A percentile compares a stretch with the other conserved stretches of the same genome.
phyloP scores from a whole-genome alignment of 75 land plant genomes.

The Isoetes taiwanensis region DNA sequence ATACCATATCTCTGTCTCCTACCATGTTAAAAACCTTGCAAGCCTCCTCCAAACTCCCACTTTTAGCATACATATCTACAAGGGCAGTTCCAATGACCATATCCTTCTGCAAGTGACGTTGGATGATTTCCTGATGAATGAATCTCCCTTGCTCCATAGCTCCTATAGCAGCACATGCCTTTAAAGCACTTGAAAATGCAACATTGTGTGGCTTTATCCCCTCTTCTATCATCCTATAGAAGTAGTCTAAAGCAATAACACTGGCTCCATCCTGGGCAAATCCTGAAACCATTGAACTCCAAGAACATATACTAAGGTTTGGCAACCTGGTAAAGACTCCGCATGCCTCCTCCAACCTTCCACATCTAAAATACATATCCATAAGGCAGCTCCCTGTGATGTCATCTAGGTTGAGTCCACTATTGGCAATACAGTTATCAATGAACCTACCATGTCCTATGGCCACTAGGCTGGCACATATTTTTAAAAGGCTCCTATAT shows the following conservation, averaged over 20 bases:
- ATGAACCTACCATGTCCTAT: neutral
- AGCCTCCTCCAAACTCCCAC: neutral
- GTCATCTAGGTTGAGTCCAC: neutral
- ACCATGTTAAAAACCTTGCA: constrained; percentile 11
- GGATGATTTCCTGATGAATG: neutral
- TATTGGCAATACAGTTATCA: neutral
- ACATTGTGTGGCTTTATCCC: constrained; percentile 32
- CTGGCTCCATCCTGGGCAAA: constrained; percentile 45
- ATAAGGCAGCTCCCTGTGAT: constrained; percentile 26
- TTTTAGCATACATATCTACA: neutral
- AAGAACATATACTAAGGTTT: constrained; percentile 33
- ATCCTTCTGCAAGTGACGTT: neutral
- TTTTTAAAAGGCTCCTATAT: constrained; percentile 33
- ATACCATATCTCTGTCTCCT: neutral
- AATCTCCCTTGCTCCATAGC: constrained; percentile 2
- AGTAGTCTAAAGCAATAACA: constrained; percentile 27
- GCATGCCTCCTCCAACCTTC: constrained; percentile 28
- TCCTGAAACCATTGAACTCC: constrained; percentile 52
- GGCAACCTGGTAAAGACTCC: constrained; percentile 28
- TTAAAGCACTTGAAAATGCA: constrained; percentile 37
- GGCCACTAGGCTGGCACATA: constrained; percentile 8
- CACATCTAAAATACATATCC: constrained; percentile 46
- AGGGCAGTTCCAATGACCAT: constrained; percentile 3
- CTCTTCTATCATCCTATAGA: constrained; percentile 31
- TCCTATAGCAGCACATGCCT: constrained; percentile 30